These are phyloP conservation scores for Talaromyces sp. DNA, from an alignment of 2,329 filamentous ascomycete species.

Conservation along the genomic window DNA sequence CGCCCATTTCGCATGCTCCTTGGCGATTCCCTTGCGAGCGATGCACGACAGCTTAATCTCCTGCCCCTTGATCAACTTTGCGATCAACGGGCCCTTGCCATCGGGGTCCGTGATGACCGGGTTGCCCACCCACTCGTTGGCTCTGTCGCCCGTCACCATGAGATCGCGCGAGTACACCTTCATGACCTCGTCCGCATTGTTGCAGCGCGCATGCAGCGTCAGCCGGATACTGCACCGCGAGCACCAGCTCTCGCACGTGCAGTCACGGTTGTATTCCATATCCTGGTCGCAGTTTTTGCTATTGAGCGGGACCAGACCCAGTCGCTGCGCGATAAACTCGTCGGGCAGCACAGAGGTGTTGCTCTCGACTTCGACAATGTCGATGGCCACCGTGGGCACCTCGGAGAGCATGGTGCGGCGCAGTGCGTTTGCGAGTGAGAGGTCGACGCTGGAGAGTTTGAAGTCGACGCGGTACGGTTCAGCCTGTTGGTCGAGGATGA, in stretches of 20 bases:
- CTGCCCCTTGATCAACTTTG: constrained; percentile 84
- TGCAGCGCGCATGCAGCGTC: constrained; percentile 79
- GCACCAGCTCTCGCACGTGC: constrained; percentile 94
- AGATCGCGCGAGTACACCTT: constrained; percentile 90
- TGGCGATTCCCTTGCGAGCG: constrained; percentile 96
- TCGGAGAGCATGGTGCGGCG: constrained; percentile 89
- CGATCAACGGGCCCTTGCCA: constrained; percentile 75
- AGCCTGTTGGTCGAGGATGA: constrained; percentile 50
- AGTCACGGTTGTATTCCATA: constrained; percentile 84
- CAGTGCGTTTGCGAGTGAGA: constrained; percentile 87
- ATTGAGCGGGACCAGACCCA: constrained; percentile 83
- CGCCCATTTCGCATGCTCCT: constrained; percentile 98
- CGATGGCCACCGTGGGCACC: constrained; percentile 89
- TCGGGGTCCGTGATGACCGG: constrained; percentile 82
- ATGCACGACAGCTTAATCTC: constrained; percentile 87
- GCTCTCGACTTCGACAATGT: constrained; percentile 84
- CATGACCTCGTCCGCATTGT: constrained; percentile 73
- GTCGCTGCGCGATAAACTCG: constrained; percentile 88
- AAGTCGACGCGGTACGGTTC: constrained; percentile 82
- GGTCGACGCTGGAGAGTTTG: constrained; percentile 80
- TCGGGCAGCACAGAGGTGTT: constrained; percentile 97
- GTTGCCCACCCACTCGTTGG: constrained; percentile 69
- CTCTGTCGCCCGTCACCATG: constrained; percentile 63
- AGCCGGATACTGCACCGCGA: constrained; percentile 85
- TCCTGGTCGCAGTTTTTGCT: constrained; percentile 75